These are phyloP conservation scores for Mycena sp. DNA, from an alignment of 1,284 basidiomycete genomes.

Conservation along the genomic window DNA sequence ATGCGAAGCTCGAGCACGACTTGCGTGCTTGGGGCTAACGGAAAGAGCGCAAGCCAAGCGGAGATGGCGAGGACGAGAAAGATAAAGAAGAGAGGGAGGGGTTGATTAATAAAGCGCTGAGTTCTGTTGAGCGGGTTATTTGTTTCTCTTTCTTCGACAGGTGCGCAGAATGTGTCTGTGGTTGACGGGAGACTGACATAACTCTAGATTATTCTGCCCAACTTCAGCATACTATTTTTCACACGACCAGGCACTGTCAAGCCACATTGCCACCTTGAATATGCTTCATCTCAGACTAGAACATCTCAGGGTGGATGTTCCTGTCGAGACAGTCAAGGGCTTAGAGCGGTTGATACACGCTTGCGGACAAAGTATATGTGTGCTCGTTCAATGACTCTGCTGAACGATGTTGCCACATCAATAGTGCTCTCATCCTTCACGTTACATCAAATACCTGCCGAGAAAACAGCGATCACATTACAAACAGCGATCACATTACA, in stretches of 20 bases:
- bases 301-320: slow-evolving; percentile 84
- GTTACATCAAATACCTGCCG: slow-evolving; percentile 71
- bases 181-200: no score
- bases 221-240: slow-evolving; percentile 80
- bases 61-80: slow-evolving; percentile 42
- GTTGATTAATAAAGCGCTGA: slow-evolving; percentile 66
- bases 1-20: slow-evolving; percentile 57
- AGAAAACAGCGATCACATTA: no score
- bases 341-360: slow-evolving; percentile 72
- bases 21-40: slow-evolving; percentile 35
- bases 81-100: slow-evolving; percentile 49
- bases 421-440: slow-evolving; percentile 84
- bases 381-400: slow-evolving; percentile 1
- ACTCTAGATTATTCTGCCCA: slow-evolving; percentile 55
- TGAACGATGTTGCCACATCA: slow-evolving; percentile 53
- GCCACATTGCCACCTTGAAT: slow-evolving; percentile 89
- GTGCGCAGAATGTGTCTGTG: no score
- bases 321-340: slow-evolving; percentile 56
- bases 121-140: slow-evolving; percentile 75
- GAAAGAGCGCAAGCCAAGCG: slow-evolving; percentile 31
- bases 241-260: slow-evolving; percentile 89
- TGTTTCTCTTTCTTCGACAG: slow-evolving; percentile 80
- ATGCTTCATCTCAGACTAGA: slow-evolving; percentile 87
- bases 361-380: slow-evolving; percentile 79
- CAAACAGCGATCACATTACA: slow-evolving; percentile 82